phyloP scores from a whole-genome alignment of 371 early-diverging fungal genomes.

The Batkoa obscura region DNA sequence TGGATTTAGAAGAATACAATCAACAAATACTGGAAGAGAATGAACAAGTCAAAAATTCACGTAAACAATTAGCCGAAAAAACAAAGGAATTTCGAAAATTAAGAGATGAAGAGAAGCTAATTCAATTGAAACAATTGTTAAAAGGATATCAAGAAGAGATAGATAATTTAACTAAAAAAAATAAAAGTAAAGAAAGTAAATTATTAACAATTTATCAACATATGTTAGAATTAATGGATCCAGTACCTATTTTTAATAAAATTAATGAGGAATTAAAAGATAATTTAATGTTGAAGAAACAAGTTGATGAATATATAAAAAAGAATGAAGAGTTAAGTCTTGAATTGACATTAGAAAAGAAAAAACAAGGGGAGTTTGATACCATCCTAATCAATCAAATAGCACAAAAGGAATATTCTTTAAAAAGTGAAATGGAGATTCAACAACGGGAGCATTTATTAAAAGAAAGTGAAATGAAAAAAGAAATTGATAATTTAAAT shows the following conservation, averaged over 20 bases:
- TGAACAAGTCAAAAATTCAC: too few species aligned
- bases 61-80: constrained; percentile 71
- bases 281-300: constrained; percentile 16
- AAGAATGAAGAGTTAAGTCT: constrained; percentile 24
- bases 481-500: constrained; percentile 11
- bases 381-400: constrained; percentile 15
- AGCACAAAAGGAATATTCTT: constrained; percentile 28
- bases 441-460: constrained; percentile 16
- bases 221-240: constrained; percentile 72
- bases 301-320: constrained; percentile 16
- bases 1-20: too few species aligned
- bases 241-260: constrained; percentile 35
- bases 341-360: constrained; percentile 8
- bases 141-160: constrained; percentile 84
- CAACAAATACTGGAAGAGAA: too few species aligned
- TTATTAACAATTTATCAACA: constrained; percentile 62
- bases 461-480: constrained; percentile 15
- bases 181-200: constrained; percentile 63
- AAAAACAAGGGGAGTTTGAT: not conserved
- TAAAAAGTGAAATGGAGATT: constrained; percentile 13
- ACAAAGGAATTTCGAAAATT: constrained; percentile 67
- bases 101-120: constrained; percentile 53
- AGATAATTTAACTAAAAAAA: constrained; percentile 64
- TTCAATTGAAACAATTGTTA: constrained; percentile 44
- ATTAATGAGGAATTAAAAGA: constrained; percentile 24